Conservation (phyloP, 1,284 basidiomycete species). For the Naganishia sp. region DNA sequence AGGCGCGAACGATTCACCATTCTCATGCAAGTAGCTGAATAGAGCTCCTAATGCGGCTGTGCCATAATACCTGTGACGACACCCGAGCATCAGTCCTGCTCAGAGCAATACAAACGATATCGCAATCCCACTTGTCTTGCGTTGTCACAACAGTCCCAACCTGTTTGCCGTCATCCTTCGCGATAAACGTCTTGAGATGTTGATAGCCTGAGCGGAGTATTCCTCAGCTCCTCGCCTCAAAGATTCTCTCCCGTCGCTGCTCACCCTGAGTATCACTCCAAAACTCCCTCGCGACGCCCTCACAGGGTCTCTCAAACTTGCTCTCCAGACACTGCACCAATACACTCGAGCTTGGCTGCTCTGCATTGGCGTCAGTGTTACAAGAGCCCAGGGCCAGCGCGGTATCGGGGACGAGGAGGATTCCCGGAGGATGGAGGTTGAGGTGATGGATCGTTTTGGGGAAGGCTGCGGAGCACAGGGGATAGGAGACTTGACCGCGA, state of each 20-base stretch:
- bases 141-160: conserved; percentile 71
- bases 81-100: conserved; percentile 57
- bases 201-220: conserved; percentile 63
- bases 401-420: conserved; percentile 76
- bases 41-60: conserved; percentile 74
- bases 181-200: conserved; percentile 70
- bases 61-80: conserved; percentile 9
- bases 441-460: conserved; percentile 85
- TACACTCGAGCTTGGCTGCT: conserved; percentile 50
- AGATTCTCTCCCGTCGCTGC: conserved; percentile 16
- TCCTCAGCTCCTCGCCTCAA: neutral
- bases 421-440: conserved; percentile 68
- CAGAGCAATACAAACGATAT: neutral
- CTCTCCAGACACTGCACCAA: conserved; percentile 72
- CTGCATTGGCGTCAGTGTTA: conserved; percentile 9
- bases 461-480: conserved; percentile 59
- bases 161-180: conserved; percentile 70
- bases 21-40: conserved; percentile 71
- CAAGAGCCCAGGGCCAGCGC: conserved; percentile 55
- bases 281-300: conserved; percentile 69
- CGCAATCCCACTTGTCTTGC: conserved; percentile 66
- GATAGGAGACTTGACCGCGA: neutral
- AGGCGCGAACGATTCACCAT: conserved; percentile 69
- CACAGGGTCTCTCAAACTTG: conserved; percentile 68
- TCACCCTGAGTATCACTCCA: conserved; percentile 78